Conservation (phyloP, 192 early-diverging fungal species). For the Backusella liffmaniae region DNA sequence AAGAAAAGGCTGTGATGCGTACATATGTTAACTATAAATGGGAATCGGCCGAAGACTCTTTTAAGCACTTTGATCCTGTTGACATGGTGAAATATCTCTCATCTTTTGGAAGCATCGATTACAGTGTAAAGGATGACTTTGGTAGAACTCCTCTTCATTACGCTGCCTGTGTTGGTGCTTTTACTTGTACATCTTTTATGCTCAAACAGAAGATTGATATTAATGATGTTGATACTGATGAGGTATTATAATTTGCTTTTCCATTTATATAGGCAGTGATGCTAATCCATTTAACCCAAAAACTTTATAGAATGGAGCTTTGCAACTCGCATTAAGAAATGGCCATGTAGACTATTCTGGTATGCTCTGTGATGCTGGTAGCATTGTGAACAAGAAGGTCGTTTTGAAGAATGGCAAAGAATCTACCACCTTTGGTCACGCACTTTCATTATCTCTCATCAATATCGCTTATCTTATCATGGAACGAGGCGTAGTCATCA, state of each 20-base stretch:
- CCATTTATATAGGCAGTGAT: neutral
- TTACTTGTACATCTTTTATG: slow-evolving; percentile 45
- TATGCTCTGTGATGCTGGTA: slow-evolving; percentile 46
- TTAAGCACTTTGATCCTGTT: slow-evolving; percentile 46
- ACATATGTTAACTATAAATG: slow-evolving; percentile 23
- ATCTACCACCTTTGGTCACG: slow-evolving; percentile 34
- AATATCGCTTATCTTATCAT: slow-evolving; percentile 50
- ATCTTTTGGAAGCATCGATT: slow-evolving; percentile 16
- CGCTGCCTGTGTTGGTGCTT: slow-evolving; percentile 48
- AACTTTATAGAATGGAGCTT: slow-evolving; percentile 35
- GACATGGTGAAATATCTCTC: slow-evolving; percentile 47
- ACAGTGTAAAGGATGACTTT: slow-evolving; percentile 44
- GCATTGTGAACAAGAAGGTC: slow-evolving; percentile 27
- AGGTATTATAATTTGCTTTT: slow-evolving; percentile 11
- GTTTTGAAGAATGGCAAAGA: slow-evolving; percentile 25
- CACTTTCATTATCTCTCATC: slow-evolving; percentile 42
- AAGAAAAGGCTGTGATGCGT: neutral
- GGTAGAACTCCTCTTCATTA: slow-evolving; percentile 57
- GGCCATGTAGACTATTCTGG: slow-evolving; percentile 45
- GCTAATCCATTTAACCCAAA: neutral
- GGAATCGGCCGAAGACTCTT: slow-evolving; percentile 15
- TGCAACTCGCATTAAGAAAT: slow-evolving; percentile 44
- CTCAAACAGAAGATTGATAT: slow-evolving; percentile 26
- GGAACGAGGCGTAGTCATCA: slow-evolving; percentile 34
- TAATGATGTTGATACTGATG: slow-evolving; percentile 32